A percentile compares a stretch with the other conserved stretches of the same genome.
Conservation (phyloP, 2,329 filamentous ascomycete species). For the Drechslera avenae region DNA sequence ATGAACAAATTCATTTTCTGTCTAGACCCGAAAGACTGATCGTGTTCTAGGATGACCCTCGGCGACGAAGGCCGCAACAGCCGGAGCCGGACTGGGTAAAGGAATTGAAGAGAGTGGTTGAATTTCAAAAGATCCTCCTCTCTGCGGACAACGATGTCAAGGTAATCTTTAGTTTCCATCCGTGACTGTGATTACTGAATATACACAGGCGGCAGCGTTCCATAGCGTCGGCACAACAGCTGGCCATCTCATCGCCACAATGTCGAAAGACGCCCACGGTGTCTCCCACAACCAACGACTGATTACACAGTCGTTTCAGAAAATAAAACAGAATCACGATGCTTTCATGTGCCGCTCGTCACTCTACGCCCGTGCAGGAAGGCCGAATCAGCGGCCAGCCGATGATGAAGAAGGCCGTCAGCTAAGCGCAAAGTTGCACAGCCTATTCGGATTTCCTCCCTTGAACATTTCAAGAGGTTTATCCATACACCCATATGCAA, state of each 20-base stretch:
- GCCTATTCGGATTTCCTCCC: conserved; percentile 68
- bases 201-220: conserved; percentile 40
- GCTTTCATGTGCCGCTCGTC: conserved; percentile 68
- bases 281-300: conserved; percentile 54
- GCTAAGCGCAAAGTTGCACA: conserved; percentile 72
- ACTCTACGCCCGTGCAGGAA: conserved; percentile 60
- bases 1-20: conserved; percentile 21
- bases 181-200: not conserved
- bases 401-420: conserved; percentile 59
- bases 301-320: conserved; percentile 49
- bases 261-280: conserved; percentile 47
- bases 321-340: conserved; percentile 58
- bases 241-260: conserved; percentile 41
- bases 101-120: conserved; percentile 38
- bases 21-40: conserved; percentile 12
- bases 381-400: conserved; percentile 47
- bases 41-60: conserved; percentile 47
- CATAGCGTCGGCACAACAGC: conserved; percentile 49
- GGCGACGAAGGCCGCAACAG: conserved; percentile 28
- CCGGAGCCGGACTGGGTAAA: conserved; percentile 40
- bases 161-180: conserved; percentile 23
- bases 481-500: conserved; percentile 64
- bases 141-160: conserved; percentile 51
- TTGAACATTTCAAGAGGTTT: conserved; percentile 39
- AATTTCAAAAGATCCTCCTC: conserved; percentile 52